Evolutionary conservation across 2,329 filamentous ascomycete genomes (phyloP).

Genomic region (Trichoderma atroviride): DNA sequence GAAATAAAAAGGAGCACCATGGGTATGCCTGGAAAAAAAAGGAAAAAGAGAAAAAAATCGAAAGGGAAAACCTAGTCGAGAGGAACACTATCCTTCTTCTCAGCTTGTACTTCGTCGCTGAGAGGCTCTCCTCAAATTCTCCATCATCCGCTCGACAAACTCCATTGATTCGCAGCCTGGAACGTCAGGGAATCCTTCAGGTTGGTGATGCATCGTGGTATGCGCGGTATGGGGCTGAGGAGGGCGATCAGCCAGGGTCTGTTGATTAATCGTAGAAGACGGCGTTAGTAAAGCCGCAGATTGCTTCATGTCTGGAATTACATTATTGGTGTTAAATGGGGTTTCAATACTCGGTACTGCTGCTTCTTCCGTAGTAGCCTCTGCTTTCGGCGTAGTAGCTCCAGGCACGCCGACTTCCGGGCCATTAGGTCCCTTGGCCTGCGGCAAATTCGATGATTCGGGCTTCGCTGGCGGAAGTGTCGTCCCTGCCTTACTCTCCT

Average conservation of each 20-base stretch:
- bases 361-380: neutral
- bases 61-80: neutral
- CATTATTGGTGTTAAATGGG: neutral
- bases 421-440: neutral
- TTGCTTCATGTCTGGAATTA: neutral
- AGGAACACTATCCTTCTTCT: neutral
- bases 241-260: neutral
- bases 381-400: neutral
- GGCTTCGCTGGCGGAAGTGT: neutral
- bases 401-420: neutral
- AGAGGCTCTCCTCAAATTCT: constrained; percentile 50
- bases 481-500: neutral
- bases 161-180: constrained; percentile 50
- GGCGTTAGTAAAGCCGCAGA: neutral
- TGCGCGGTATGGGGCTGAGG: neutral
- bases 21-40: neutral
- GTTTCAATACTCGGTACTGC: neutral
- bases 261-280: neutral
- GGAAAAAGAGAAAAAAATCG: neutral
- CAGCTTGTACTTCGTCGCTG: constrained; percentile 26
- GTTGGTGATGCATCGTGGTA: constrained; percentile 1
- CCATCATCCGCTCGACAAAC: constrained; percentile 57
- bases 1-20: neutral
- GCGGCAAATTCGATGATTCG: constrained; percentile 4
- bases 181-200: constrained; percentile 47